phyloP scores from a whole-genome alignment of 306 rosid species.

The Macrotyloma uniflorum region DNA sequence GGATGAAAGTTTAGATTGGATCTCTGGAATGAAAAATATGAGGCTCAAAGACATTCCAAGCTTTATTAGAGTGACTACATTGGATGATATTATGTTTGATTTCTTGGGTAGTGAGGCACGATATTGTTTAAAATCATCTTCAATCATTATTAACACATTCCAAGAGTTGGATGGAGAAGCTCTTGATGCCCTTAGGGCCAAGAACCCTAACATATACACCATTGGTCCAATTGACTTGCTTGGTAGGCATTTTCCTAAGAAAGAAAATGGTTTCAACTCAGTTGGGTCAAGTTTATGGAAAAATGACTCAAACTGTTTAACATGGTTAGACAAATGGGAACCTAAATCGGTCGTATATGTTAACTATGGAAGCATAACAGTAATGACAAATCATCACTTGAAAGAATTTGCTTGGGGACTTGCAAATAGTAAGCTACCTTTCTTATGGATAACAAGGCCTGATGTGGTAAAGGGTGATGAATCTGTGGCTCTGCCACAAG shows the following conservation, averaged over 20 bases:
- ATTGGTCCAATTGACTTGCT: constrained; percentile 25
- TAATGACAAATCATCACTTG: not conserved
- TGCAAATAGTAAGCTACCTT: not conserved
- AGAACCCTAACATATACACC: not conserved
- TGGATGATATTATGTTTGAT: not conserved
- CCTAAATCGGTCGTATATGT: not conserved
- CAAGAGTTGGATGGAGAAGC: constrained; percentile 2
- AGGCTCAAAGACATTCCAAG: constrained; percentile 28
- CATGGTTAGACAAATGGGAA: constrained; percentile 19
- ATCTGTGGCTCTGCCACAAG: not conserved
- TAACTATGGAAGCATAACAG: not conserved
- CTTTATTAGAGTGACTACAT: not conserved
- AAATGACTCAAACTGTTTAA: constrained; percentile 1
- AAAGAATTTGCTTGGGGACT: constrained; percentile 32
- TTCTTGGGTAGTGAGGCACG: not conserved
- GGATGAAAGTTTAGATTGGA: constrained; percentile 11
- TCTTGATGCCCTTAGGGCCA: not conserved
- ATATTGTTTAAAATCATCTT: constrained; percentile 7
- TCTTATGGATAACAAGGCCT: constrained; percentile 30
- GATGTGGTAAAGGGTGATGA: constrained; percentile 11
- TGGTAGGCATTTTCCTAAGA: not conserved
- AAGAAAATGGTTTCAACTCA: not conserved
- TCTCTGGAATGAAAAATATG: constrained; percentile 2
- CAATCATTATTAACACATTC: not conserved
- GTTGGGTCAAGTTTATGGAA: constrained; percentile 14